A percentile compares a stretch with the other conserved stretches of the same genome.
phyloP scores from a whole-genome alignment of 148 eudicot species.

The Camellia japonica region DNA sequence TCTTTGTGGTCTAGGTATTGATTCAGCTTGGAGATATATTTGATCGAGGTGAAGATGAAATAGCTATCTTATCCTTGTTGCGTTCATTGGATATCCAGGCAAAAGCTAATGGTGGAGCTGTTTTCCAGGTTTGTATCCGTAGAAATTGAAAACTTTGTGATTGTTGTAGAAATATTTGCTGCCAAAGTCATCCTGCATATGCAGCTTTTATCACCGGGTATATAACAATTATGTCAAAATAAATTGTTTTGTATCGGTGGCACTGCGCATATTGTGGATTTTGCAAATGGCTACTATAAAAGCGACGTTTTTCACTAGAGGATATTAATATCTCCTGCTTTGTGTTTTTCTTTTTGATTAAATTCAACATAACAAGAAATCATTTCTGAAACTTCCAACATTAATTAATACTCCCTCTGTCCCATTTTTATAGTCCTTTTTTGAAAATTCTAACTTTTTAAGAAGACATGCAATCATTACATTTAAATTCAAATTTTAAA shows the following conservation, averaged over 20 bases:
- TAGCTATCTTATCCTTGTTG: conserved; percentile 85
- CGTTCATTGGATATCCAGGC: conserved; percentile 83
- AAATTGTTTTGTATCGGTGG: not conserved
- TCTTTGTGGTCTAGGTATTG: conserved; percentile 57
- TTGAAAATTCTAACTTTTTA: too few species aligned
- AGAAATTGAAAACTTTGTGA: not conserved
- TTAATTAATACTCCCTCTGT: not conserved
- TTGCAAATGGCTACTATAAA: not conserved
- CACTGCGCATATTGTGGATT: not conserved
- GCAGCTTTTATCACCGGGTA: not conserved
- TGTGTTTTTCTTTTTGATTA: not conserved
- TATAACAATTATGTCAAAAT: not conserved
- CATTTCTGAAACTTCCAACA: not conserved
- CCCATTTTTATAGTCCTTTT: too few species aligned
- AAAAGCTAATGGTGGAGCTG: conserved; percentile 82
- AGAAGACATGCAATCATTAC: too few species aligned
- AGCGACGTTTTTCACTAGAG: not conserved
- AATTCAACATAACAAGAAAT: not conserved
- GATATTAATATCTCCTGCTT: not conserved
- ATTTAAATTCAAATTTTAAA: too few species aligned
- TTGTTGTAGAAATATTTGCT: not conserved
- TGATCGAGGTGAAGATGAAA: conserved; percentile 95
- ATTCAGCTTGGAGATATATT: conserved; percentile 93
- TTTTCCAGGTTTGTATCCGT: conserved; percentile 67
- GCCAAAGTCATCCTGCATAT: not conserved